Conservation (phyloP, 345 rosid genomes). For the Citrus maxima region DNA sequence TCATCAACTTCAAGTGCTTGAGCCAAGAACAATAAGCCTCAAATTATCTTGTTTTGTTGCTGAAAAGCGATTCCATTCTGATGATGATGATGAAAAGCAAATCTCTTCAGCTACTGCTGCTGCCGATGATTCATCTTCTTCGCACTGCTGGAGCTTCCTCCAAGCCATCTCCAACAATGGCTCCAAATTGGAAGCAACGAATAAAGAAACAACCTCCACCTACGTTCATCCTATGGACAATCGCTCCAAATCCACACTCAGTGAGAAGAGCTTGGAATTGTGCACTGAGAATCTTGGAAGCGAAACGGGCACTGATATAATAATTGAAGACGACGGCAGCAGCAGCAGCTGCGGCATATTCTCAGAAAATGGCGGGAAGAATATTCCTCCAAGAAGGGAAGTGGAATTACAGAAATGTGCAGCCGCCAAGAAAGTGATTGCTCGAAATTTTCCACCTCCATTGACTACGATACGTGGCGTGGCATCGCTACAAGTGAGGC, state of each 20-base stretch:
- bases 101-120: constrained; percentile 2
- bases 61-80: constrained; percentile 10
- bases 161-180: constrained; percentile 30
- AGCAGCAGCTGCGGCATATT: constrained; percentile 5
- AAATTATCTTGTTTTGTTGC: constrained; percentile 31
- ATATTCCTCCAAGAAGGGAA: constrained; percentile 27
- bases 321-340: constrained; percentile 16
- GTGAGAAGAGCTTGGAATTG: constrained; percentile 69
- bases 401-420: constrained; percentile 15
- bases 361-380: neutral
- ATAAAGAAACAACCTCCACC: constrained; percentile 8
- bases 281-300: constrained; percentile 86
- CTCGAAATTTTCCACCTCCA: constrained; percentile 70
- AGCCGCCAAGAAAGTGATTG: constrained; percentile 23
- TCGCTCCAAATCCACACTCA: constrained; percentile 47
- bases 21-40: constrained; percentile 57
- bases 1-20: constrained; percentile 28
- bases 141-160: constrained; percentile 53
- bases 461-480: constrained; percentile 63
- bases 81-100: neutral
- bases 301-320: constrained; percentile 68
- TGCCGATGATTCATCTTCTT: constrained; percentile 17
- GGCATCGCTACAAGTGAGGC: constrained; percentile 43
- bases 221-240: constrained; percentile 46
- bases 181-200: constrained; percentile 18